phyloP scores from a whole-genome alignment of 176 grass and related monocot genomes.

The Calamus simplicifolius region DNA sequence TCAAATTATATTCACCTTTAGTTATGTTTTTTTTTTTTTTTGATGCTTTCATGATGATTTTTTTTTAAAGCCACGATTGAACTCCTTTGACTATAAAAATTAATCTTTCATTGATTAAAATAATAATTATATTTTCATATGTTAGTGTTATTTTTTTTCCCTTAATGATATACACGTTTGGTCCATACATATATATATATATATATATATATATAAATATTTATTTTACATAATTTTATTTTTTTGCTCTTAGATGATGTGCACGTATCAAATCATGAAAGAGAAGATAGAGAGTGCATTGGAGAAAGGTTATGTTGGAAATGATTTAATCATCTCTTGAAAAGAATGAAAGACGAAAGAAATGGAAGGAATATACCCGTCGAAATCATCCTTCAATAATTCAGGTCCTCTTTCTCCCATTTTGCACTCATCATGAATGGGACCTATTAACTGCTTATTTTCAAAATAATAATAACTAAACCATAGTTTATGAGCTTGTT shows the following conservation, averaged over 20 bases:
- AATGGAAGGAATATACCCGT: conserved; percentile 27
- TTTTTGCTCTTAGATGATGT: conserved; percentile 17
- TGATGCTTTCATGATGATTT: no score
- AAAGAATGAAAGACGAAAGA: conserved; percentile 13
- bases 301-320: conserved; percentile 20
- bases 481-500: no score
- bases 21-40: no score
- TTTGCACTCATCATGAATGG: not conserved
- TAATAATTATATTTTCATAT: no score
- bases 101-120: no score
- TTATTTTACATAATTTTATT: not conserved
- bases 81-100: no score
- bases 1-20: no score
- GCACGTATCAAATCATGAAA: conserved; percentile 31
- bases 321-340: conserved; percentile 1
- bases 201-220: no score
- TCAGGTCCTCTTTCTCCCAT: conserved; percentile 4
- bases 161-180: not conserved
- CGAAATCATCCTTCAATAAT: conserved; percentile 29
- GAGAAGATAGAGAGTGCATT: conserved; percentile 20
- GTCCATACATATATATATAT: no score
- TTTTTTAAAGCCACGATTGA: no score
- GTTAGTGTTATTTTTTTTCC: not conserved
- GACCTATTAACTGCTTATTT: no score
- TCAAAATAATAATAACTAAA: no score